Base-by-base conservation (phyloP, 2,329 filamentous ascomycete genomes). In the Elsinoe arachidis region DNA sequence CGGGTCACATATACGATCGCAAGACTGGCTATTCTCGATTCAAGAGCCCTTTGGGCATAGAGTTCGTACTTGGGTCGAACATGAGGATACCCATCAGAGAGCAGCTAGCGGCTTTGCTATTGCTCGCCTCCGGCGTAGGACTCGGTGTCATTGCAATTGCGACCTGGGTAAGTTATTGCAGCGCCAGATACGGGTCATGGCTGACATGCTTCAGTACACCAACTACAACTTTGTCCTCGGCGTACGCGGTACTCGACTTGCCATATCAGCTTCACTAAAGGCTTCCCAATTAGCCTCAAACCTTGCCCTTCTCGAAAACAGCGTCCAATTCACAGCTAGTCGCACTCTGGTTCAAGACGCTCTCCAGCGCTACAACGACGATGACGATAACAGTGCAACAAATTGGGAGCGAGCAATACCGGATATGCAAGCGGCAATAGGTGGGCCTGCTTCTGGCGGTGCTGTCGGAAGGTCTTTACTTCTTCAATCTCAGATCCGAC, bases 81-180 rank as follows among this genome's bases (percentile, higher is more conserved):
- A 92, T 96, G 88, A 84, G 90, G 71, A 83, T 96, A 70, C 86
- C 87, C 58, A 96, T 96, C 67, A 82, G 90, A 64, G 85, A 91
- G 74, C 91, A 96, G 80, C 80, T 96, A 65, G 88, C 84, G 63
- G 78, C 85, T 70, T 79, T 96, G 62, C 88, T 96, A 66, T 76
- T 93, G 62, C 68, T 89, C 59, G 83, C 87, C 59, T 84, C 89
- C 51, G 80, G 95, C 58, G 74, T 87, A 58, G 85, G 86, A 56
- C 80, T 96, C 61, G 83, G 86, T 57, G 83, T 95, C 61, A 80
- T 96, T 60, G 84, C 89, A 14, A 81, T 96, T 61, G 88, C 90
- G 65, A 88, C 85, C 69, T 78, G 76, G 75, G 68, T 77, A 63
- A 23, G 61, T 44, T 33, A 26, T 14, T 14, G 12, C 3, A 9